A percentile compares a stretch with the other conserved stretches of the same genome.
Conservation (phyloP, 192 early-diverging fungal species). For the Coemansia sp. region DNA sequence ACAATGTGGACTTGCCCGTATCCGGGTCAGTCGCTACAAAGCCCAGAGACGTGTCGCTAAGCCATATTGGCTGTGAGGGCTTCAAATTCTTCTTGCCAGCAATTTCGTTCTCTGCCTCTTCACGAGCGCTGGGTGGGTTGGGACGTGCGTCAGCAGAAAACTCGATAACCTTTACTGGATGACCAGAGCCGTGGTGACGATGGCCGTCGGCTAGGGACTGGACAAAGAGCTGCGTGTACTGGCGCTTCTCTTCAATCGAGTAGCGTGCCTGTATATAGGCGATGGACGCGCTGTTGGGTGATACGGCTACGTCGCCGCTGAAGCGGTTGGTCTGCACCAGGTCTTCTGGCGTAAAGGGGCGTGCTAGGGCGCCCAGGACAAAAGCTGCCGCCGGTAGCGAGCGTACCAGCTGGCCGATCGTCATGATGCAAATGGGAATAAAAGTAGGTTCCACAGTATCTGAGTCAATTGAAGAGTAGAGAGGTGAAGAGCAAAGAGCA, state of each 20-base stretch:
- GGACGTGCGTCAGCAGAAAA: constrained; percentile 33
- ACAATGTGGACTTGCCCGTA: constrained; percentile 47
- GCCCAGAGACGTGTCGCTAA: constrained; percentile 34
- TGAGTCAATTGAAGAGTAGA: not conserved
- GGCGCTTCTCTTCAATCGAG: constrained; percentile 58
- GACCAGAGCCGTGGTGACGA: constrained; percentile 2
- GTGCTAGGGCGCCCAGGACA: constrained; percentile 31
- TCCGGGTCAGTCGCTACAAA: constrained; percentile 31
- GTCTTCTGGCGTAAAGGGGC: constrained; percentile 61
- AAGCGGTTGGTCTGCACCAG: constrained; percentile 67
- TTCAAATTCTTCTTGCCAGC: constrained; percentile 14
- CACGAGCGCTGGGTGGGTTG: constrained; percentile 17
- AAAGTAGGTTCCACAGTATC: not conserved
- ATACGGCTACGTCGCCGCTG: constrained; percentile 56
- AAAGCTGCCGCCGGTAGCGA: constrained; percentile 26
- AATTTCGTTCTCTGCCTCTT: not conserved
- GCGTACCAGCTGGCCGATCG: constrained; percentile 12
- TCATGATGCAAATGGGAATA: not conserved
- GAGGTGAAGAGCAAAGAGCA: not conserved
- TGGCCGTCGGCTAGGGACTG: constrained; percentile 19
- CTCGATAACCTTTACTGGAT: constrained; percentile 11
- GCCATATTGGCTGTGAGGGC: constrained; percentile 53
- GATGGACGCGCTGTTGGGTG: constrained; percentile 56
- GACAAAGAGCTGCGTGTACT: constrained; percentile 56
- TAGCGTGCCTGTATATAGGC: constrained; percentile 68